Percentiles rank a stretch among this genome's conserved stretches.
Conservation (phyloP, 768 basidiomycete species). For the Trametes punicea region DNA sequence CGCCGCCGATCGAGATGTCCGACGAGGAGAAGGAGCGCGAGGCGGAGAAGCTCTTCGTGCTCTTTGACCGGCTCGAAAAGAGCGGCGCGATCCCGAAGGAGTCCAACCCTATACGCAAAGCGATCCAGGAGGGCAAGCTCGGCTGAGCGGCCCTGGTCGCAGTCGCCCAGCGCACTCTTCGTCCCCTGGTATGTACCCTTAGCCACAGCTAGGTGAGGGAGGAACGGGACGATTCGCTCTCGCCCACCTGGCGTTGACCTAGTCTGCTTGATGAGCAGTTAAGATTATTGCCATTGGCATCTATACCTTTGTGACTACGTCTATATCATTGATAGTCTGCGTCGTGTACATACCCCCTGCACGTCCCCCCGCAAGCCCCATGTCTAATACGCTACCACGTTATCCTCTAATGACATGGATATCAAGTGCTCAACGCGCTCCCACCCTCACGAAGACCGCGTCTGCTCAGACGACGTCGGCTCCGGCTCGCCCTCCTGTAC, state of each 20-base stretch:
- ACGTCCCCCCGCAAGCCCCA: background rate
- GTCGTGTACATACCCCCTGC: slow-evolving; percentile 13
- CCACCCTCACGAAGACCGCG: background rate
- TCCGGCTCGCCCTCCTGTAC: slow-evolving; percentile 24
- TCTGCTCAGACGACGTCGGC: slow-evolving; percentile 26
- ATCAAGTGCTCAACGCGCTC: background rate
- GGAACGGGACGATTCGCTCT: too few species aligned
- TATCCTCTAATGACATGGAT: background rate
- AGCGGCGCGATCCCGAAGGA: slow-evolving; percentile 62
- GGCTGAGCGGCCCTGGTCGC: slow-evolving; percentile 14
- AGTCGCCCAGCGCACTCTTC: too few species aligned
- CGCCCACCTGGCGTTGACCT: background rate
- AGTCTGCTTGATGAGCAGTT: background rate
- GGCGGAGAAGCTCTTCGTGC: slow-evolving; percentile 85
- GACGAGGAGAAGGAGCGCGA: slow-evolving; percentile 95
- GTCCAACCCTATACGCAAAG: slow-evolving; percentile 72
- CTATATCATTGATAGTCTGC: background rate
- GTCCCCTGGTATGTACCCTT: too few species aligned
- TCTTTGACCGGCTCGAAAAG: slow-evolving; percentile 87
- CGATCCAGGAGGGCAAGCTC: slow-evolving; percentile 48
- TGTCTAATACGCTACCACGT: slow-evolving; percentile 11
- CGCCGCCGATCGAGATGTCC: slow-evolving; percentile 63
- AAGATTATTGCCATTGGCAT: slow-evolving; percentile 12
- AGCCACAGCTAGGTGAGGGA: too few species aligned
- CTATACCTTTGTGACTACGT: slow-evolving; percentile 12